Percentiles rank a stretch among this genome's conserved stretches.
phyloP scores from a whole-genome alignment of 1,284 basidiomycete genomes.

The Marasmius tenuissimus region DNA sequence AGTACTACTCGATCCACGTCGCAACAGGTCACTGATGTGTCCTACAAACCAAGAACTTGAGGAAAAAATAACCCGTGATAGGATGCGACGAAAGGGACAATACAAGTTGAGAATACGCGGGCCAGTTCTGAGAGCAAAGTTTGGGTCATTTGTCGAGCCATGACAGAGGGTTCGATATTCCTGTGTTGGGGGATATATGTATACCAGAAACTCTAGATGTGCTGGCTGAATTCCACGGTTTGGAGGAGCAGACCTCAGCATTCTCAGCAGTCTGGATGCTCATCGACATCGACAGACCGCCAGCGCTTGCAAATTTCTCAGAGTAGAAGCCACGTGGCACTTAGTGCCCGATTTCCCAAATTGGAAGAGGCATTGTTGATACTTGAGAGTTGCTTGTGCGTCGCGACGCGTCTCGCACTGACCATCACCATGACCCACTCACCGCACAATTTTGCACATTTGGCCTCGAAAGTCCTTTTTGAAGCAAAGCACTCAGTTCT shows the following conservation, averaged over 20 bases:
- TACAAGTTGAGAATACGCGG: too few species aligned
- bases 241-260: slow-evolving; percentile 4
- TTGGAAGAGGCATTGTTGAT: too few species aligned
- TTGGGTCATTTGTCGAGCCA: slow-evolving; percentile 77
- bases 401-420: not conserved
- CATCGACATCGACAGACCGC: slow-evolving; percentile 4
- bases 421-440: not conserved
- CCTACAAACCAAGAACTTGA: too few species aligned
- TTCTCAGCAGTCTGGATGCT: slow-evolving; percentile 20
- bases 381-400: too few species aligned
- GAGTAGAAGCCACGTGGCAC: not conserved
- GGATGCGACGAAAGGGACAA: slow-evolving; percentile 83
- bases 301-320: not conserved
- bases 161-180: slow-evolving; percentile 66
- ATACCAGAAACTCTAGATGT: slow-evolving; percentile 39
- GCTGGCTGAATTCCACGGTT: slow-evolving; percentile 1
- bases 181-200: slow-evolving; percentile 55
- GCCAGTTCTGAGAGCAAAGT: slow-evolving; percentile 91
- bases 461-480: not conserved
- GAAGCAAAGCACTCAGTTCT: not conserved
- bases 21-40: too few species aligned
- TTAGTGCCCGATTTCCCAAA: not conserved
- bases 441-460: not conserved
- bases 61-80: slow-evolving; percentile 74
- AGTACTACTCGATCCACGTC: too few species aligned